A percentile compares a stretch with the other conserved stretches of the same genome.
phyloP scores from a whole-genome alignment of 192 early-diverging fungal species.

The Coemansia sp. region DNA sequence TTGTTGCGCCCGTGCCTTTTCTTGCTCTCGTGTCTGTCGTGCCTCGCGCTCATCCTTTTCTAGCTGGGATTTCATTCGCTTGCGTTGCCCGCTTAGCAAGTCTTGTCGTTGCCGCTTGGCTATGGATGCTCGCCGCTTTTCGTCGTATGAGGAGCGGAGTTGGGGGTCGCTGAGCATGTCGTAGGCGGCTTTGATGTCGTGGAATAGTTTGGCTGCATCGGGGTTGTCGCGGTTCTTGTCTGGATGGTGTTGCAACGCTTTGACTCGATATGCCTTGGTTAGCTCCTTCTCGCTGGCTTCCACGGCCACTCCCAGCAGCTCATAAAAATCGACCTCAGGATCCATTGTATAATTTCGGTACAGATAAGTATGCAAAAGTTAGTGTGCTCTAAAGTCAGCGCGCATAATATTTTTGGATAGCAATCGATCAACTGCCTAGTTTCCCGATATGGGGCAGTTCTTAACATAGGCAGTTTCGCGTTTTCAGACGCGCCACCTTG shows the following conservation, averaged over 20 bases:
- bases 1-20: constrained; percentile 14
- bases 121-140: constrained; percentile 23
- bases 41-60: constrained; percentile 33
- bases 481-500: neutral
- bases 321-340: constrained; percentile 61
- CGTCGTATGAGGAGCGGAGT: constrained; percentile 34
- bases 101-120: constrained; percentile 49
- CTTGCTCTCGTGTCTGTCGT: constrained; percentile 11
- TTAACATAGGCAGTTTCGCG: too few relatives aligned
- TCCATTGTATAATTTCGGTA: constrained; percentile 12
- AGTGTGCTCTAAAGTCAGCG: neutral
- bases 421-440: constrained; percentile 9
- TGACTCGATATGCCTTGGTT: constrained; percentile 72
- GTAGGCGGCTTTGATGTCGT: constrained; percentile 40
- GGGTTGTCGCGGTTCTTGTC: constrained; percentile 76
- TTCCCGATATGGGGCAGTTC: neutral
- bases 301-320: constrained; percentile 75
- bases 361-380: neutral
- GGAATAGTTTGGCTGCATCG: constrained; percentile 28
- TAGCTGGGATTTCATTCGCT: constrained; percentile 50
- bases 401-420: neutral
- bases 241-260: constrained; percentile 87
- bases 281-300: constrained; percentile 77
- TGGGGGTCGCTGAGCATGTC: constrained; percentile 34
- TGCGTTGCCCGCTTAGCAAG: constrained; percentile 31